Percentiles rank a stretch among this genome's conserved stretches.
Evolutionary conservation across 2,329 filamentous ascomycete species (phyloP).

Genomic region (Ceratocystiopsis minuta): DNA sequence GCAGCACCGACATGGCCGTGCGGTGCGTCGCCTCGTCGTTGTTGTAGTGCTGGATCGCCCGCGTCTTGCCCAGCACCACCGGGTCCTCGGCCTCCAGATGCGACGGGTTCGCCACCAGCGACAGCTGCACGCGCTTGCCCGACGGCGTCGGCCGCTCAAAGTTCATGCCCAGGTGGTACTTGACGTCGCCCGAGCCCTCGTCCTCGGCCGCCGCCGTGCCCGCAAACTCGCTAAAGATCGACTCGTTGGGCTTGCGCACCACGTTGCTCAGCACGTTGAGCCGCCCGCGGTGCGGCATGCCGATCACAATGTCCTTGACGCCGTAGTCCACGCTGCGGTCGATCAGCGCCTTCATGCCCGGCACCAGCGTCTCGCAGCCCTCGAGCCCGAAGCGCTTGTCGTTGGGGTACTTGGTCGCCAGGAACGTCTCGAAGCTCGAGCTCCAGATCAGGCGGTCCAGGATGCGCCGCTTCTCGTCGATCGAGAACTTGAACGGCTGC

Average conservation of each 20-base stretch:
- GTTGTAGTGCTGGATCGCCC: constrained; percentile 98
- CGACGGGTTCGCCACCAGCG: constrained; percentile 92
- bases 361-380: constrained; percentile 89
- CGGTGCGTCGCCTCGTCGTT: constrained; percentile 79
- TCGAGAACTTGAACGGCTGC: constrained; percentile 87
- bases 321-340: constrained; percentile 97
- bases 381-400: constrained; percentile 98
- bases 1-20: constrained; percentile 84
- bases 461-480: constrained; percentile 95
- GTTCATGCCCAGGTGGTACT: constrained; percentile 99
- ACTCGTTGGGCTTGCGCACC: constrained; percentile 97
- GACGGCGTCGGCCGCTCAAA: constrained; percentile 97
- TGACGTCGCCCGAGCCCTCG: constrained; percentile 95
- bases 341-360: constrained; percentile 97
- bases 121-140: constrained; percentile 97
- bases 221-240: constrained; percentile 96
- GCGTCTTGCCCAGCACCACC: constrained; percentile 91
- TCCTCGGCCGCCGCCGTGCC: constrained; percentile 75
- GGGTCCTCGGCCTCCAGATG: constrained; percentile 97
- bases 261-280: constrained; percentile 97
- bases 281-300: constrained; percentile 97
- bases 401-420: constrained; percentile 95
- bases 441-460: constrained; percentile 97
- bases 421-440: constrained; percentile 89
- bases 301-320: constrained; percentile 97